Percentiles rank a stretch among this genome's conserved stretches.
Evolutionary conservation across 257 asterid genomes (phyloP).

Genomic region (Gentiana macrophylla): DNA sequence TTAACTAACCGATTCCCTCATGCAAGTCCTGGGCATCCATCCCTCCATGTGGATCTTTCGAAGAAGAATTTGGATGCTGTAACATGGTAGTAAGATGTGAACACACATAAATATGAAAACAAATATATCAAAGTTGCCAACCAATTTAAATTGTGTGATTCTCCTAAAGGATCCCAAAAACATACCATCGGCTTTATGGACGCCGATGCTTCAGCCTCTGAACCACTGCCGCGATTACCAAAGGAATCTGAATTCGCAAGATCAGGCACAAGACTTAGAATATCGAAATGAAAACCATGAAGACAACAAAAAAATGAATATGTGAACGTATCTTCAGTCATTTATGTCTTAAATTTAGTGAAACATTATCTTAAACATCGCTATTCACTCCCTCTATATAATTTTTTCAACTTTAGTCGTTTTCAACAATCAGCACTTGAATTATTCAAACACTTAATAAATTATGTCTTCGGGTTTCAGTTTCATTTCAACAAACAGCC

Average conservation of each 20-base stretch:
- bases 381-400: too few species aligned
- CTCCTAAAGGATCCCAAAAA: neutral
- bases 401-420: too few species aligned
- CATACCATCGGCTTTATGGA: conserved; percentile 22
- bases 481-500: too few species aligned
- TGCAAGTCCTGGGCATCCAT: conserved; percentile 22
- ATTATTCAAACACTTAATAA: too few species aligned
- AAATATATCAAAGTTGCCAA: neutral
- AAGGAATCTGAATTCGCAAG: conserved; percentile 38
- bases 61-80: conserved; percentile 33
- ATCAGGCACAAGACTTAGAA: neutral
- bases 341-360: too few species aligned
- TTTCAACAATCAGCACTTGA: too few species aligned
- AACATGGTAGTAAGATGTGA: neutral
- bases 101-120: neutral
- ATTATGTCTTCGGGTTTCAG: too few species aligned
- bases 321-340: too few species aligned
- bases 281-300: too few species aligned
- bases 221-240: conserved; percentile 33
- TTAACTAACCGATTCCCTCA: conserved; percentile 48
- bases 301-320: too few species aligned
- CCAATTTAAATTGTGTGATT: too few species aligned
- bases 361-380: too few species aligned
- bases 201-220: conserved; percentile 30
- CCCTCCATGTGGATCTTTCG: conserved; percentile 27